Evolutionary conservation across 176 grass and related monocot species (phyloP).

Genomic region (Aegilops speltoides): DNA sequence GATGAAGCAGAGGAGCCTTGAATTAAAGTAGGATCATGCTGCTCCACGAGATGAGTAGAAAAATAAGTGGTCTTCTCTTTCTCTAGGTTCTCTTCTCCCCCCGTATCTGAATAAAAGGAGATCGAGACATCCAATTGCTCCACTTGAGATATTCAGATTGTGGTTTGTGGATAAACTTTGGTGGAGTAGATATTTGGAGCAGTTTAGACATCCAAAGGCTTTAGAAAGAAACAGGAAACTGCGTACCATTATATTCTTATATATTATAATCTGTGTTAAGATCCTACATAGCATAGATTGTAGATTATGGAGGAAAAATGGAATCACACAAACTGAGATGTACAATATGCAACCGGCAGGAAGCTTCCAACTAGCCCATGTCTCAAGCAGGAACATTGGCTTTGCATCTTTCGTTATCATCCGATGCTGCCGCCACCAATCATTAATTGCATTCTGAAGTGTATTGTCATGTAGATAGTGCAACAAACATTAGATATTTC

Average conservation of each 20-base stretch:
- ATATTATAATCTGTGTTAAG: neutral
- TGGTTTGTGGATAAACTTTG: neutral
- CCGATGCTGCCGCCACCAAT: slow-evolving; percentile 18
- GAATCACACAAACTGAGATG: neutral
- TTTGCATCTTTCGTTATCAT: slow-evolving; percentile 3
- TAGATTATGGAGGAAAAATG: neutral
- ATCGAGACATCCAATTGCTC: neutral
- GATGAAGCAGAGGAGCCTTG: slow-evolving; percentile 26
- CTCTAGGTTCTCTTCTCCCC: neutral
- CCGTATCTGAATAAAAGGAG: slow-evolving; percentile 13
- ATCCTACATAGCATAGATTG: neutral
- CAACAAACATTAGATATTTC: neutral
- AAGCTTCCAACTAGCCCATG: slow-evolving; percentile 10
- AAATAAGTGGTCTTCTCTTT: slow-evolving; percentile 4
- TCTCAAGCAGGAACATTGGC: slow-evolving; percentile 1
- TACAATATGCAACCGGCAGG: neutral
- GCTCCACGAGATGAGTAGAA: slow-evolving; percentile 27
- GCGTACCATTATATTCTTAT: neutral
- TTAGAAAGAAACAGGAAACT: neutral
- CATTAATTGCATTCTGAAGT: neutral
- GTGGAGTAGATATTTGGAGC: neutral
- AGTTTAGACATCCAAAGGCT: neutral
- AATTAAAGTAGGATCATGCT: slow-evolving; percentile 28
- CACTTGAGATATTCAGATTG: neutral
- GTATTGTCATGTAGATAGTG: neutral